Evolutionary conservation across 305 asterid species (phyloP).

Genomic region (Stenogyne calaminthoides): DNA sequence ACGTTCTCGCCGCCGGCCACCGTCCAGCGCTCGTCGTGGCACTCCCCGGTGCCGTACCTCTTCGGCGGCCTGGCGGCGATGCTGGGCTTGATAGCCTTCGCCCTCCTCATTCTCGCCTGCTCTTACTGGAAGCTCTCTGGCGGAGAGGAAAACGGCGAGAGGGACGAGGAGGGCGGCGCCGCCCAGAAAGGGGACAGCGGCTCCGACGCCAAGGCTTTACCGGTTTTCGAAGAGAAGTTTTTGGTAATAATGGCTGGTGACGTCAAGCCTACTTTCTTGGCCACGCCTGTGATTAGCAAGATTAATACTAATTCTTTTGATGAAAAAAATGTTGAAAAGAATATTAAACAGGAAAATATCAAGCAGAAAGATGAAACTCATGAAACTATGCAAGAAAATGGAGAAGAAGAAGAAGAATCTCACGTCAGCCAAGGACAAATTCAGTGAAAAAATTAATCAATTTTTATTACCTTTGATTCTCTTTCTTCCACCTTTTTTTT

Average conservation of each 20-base stretch:
- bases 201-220: conserved; percentile 34
- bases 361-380: conserved; percentile 24
- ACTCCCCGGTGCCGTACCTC: conserved; percentile 71
- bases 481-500: not conserved
- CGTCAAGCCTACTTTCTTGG: conserved; percentile 57
- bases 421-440: conserved; percentile 34
- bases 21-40: conserved; percentile 59
- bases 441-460: conserved; percentile 21
- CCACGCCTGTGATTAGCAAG: conserved; percentile 43
- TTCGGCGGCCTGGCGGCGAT: conserved; percentile 77
- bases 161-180: conserved; percentile 35
- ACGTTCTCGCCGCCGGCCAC: conserved; percentile 48
- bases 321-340: conserved; percentile 19
- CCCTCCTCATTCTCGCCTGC: conserved; percentile 68
- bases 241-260: conserved; percentile 76
- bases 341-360: conserved; percentile 22
- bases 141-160: conserved; percentile 28
- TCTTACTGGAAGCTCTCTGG: conserved; percentile 66
- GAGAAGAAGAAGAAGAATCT: conserved; percentile 26
- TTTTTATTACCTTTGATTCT: not conserved
- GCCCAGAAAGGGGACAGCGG: conserved; percentile 39
- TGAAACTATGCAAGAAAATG: conserved; percentile 23
- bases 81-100: conserved; percentile 67
- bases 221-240: conserved; percentile 57
- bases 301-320: conserved; percentile 14